phyloP scores from a whole-genome alignment of 148 eudicot species.

The Talinum fruticosum region DNA sequence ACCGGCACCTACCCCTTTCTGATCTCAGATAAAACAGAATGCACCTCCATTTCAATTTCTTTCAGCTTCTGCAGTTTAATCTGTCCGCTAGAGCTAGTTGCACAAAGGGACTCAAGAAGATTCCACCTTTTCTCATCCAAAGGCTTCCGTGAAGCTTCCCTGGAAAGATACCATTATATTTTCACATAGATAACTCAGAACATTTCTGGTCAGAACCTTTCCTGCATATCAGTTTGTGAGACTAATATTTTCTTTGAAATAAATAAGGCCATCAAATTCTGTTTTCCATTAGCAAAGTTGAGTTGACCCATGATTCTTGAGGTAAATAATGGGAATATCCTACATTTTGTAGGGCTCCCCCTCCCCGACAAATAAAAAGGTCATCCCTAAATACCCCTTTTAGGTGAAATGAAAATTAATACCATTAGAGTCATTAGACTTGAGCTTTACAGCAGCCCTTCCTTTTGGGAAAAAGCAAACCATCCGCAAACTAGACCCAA shows the following conservation, averaged over 20 bases:
- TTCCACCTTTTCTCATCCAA: slow-evolving; percentile 39
- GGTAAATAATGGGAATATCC: background rate
- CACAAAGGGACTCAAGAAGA: slow-evolving; percentile 41
- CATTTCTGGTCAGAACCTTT: background rate
- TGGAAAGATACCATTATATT: slow-evolving; percentile 1
- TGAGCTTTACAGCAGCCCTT: background rate
- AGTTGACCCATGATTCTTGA: background rate
- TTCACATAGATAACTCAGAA: background rate
- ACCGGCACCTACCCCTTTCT: slow-evolving; percentile 40
- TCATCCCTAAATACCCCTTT: background rate
- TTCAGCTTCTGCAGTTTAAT: slow-evolving; percentile 43
- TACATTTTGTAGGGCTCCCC: too few species aligned
- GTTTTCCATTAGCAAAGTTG: background rate
- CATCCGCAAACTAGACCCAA: background rate
- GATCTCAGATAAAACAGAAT: slow-evolving; percentile 43
- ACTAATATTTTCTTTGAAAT: background rate
- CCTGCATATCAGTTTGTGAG: slow-evolving; percentile 1
- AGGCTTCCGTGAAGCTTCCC: slow-evolving; percentile 21
- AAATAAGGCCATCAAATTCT: background rate
- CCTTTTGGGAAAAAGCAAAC: background rate
- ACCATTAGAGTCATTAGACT: background rate
- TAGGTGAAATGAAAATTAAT: background rate
- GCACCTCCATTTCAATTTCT: slow-evolving; percentile 44
- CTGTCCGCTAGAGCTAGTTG: slow-evolving; percentile 30
- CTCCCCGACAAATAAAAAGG: too few species aligned